These are phyloP conservation scores for Gloeophyllum trabeum DNA, from an alignment of 768 basidiomycete genomes.

Conservation along the genomic window DNA sequence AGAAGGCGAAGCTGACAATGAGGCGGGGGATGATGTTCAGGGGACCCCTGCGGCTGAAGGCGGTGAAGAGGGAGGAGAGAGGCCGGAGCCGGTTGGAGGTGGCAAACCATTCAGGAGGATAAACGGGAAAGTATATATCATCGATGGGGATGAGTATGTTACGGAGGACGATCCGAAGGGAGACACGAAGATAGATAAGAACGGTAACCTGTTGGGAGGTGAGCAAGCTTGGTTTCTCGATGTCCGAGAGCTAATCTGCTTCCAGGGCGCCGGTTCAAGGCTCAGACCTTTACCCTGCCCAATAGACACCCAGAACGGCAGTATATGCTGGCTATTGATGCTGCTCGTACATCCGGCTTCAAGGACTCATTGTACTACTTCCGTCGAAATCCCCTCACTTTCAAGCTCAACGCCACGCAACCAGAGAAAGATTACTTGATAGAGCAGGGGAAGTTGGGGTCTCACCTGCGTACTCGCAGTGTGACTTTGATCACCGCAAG, in stretches of 20 bases:
- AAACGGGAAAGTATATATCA: slow-evolving; percentile 61
- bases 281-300: slow-evolving; percentile 79
- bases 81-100: slow-evolving; percentile 19
- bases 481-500: slow-evolving; percentile 90
- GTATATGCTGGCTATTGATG: slow-evolving; percentile 97
- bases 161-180: slow-evolving; percentile 80
- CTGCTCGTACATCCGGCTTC: slow-evolving; percentile 91
- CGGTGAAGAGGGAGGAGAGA: slow-evolving; percentile 24
- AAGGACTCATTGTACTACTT: slow-evolving; percentile 98
- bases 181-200: slow-evolving; percentile 81
- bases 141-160: slow-evolving; percentile 85
- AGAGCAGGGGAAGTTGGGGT: slow-evolving; percentile 75
- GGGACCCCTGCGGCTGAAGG: slow-evolving; percentile 8
- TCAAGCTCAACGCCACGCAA: slow-evolving; percentile 85
- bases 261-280: slow-evolving; percentile 79
- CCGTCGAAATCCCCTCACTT: slow-evolving; percentile 78
- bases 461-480: slow-evolving; percentile 80
- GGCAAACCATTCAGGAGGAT: slow-evolving; percentile 68
- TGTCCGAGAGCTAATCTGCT: background rate
- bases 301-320: slow-evolving; percentile 72
- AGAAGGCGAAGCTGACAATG: slow-evolving; percentile 23
- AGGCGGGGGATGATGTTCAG: slow-evolving; percentile 10
- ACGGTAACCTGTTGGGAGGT: slow-evolving; percentile 83
- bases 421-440: slow-evolving; percentile 92
- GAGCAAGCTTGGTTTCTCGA: slow-evolving; percentile 14